Evolutionary conservation across 2,329 filamentous ascomycete species (phyloP), one percentile per base, ranked within the genome.

Genomic region (Cladosporium sp.): DNA sequence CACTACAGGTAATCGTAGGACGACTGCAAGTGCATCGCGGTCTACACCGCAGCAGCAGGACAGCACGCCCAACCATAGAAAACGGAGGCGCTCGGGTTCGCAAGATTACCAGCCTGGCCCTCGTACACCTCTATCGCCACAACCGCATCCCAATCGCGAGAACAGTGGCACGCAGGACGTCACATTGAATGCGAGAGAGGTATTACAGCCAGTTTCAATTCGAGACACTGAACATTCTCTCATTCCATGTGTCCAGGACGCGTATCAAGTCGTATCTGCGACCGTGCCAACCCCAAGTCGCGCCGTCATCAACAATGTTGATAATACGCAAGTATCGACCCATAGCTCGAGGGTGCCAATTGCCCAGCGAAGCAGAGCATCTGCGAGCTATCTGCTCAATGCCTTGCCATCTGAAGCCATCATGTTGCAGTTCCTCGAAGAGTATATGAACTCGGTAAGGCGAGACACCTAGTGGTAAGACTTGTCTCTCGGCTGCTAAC

Each of bases 361-460:
- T 15, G 3, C 34, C 4, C 36, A 41, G 24, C 21, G n/a, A 38
- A n/a, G 32, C 34, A 59, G 21, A 30, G 26, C 24, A 24, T n/a
- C 26, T 30, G 36, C 44, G 21, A 15, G 71, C 24, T 68, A 70
- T 32, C 36, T 80, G 8, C 72, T 73, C 4, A 68, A 69, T 49
- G 57, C 70, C 7, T 63, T 80, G 15, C 79, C 79, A 6, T 51
- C 74, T 1, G 67, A 70, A 11, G 67, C 75, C 1, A 51, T 74
- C 6, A 72, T 78, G 51, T 67, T 73, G n/a, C 65, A 71, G 21
- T 70, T 80, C 1, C 58, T 82, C 11, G 78, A 80, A 64, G 74
- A 78, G 21, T 82, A 81, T 59, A 79, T 81, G 61, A 73, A 77
- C 59, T 70, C 78, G 1, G 76, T 82, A 4, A 18, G 36, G 14